Percentiles rank a stretch among this genome's conserved stretches.
These are phyloP conservation scores for Exophiala calicioides DNA, from an alignment of 2,329 filamentous ascomycete genomes.

Conservation along the genomic window DNA sequence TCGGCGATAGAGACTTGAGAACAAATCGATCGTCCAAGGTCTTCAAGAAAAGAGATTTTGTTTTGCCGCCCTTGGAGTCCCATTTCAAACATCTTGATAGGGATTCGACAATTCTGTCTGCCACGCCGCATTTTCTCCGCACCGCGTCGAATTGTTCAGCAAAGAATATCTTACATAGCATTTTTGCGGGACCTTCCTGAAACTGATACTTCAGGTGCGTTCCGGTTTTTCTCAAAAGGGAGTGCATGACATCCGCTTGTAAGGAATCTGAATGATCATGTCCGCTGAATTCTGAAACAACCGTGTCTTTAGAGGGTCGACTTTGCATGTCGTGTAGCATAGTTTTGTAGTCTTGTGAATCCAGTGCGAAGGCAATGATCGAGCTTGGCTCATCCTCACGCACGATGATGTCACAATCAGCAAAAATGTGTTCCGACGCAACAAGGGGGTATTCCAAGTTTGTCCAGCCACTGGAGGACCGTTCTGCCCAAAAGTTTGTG, in stretches of 20 bases:
- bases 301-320: conserved; percentile 26
- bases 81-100: conserved; percentile 94
- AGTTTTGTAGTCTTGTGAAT: conserved; percentile 79
- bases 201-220: conserved; percentile 97
- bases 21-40: conserved; percentile 93
- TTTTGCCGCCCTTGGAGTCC: conserved; percentile 97
- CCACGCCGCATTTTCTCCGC: conserved; percentile 85
- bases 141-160: conserved; percentile 97
- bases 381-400: conserved; percentile 97
- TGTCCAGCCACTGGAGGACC: conserved; percentile 92
- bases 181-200: conserved; percentile 86
- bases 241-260: conserved; percentile 79
- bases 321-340: conserved; percentile 63
- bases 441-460: conserved; percentile 89
- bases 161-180: conserved; percentile 98
- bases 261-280: conserved; percentile 41
- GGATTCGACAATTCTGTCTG: conserved; percentile 92
- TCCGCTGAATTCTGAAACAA: conserved; percentile 37
- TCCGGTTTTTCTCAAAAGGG: conserved; percentile 78
- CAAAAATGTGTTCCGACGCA: conserved; percentile 89
- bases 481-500: conserved; percentile 97
- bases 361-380: conserved; percentile 87
- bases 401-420: conserved; percentile 94
- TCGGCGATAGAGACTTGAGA: conserved; percentile 83
- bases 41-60: conserved; percentile 95